Percentiles rank a stretch among this genome's conserved stretches.
Evolutionary conservation across 1,284 basidiomycete species (phyloP).

Genomic region (Albatrellus sp.): DNA sequence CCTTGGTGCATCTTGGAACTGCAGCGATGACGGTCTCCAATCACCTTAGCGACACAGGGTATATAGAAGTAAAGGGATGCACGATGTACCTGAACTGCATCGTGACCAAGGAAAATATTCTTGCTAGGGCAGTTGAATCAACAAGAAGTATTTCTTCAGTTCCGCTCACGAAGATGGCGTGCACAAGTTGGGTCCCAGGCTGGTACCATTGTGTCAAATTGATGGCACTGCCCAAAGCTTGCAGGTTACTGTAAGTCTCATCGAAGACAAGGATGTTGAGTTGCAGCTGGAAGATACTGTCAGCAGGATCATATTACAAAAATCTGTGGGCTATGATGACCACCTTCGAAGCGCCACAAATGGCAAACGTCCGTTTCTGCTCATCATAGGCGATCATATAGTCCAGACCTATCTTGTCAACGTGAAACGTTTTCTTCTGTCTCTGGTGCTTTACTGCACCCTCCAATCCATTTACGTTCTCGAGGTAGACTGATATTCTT

Average conservation of each 20-base stretch:
- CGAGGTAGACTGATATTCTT: slow-evolving; percentile 26
- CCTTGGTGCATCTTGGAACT: slow-evolving; percentile 15
- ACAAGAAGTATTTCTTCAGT: slow-evolving; percentile 37
- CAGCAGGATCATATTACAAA: too few relatives aligned
- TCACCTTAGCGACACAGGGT: not conserved
- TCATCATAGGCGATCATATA: slow-evolving; percentile 38
- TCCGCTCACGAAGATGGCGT: slow-evolving; percentile 24
- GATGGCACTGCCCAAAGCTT: slow-evolving; percentile 25
- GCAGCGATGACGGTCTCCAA: slow-evolving; percentile 32
- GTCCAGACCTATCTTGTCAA: slow-evolving; percentile 31
- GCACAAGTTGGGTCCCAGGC: not conserved
- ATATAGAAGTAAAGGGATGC: not conserved
- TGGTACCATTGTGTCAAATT: slow-evolving; percentile 33
- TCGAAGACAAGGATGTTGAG: slow-evolving; percentile 35
- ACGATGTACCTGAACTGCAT: slow-evolving; percentile 35
- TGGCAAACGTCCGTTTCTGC: slow-evolving; percentile 28
- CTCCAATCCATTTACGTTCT: slow-evolving; percentile 19
- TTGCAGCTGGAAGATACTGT: slow-evolving; percentile 16
- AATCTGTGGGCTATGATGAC: not conserved
- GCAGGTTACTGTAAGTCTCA: slow-evolving; percentile 25
- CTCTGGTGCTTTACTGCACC: slow-evolving; percentile 16
- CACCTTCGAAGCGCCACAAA: slow-evolving; percentile 31
- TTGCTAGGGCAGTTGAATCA: slow-evolving; percentile 25
- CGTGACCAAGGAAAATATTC: slow-evolving; percentile 37
- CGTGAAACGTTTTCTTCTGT: slow-evolving; percentile 23